Conservation (phyloP, 331 rosid genomes). For the Quercus lobata region DNA sequence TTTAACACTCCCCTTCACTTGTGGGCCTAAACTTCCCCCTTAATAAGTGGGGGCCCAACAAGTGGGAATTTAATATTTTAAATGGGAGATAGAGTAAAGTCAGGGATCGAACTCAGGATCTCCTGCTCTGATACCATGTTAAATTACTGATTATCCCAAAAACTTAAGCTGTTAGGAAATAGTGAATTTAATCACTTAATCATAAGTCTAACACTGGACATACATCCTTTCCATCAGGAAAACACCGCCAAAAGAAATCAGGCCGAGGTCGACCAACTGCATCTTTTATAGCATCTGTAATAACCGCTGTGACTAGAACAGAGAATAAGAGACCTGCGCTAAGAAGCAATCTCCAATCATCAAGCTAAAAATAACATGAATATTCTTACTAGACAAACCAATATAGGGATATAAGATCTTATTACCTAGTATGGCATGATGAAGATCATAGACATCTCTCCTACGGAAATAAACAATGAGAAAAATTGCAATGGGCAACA, state of each 20-base stretch:
- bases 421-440: slow-evolving; percentile 72
- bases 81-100: too few species aligned
- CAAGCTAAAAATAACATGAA: slow-evolving; percentile 1
- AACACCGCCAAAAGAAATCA: slow-evolving; percentile 93
- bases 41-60: too few species aligned
- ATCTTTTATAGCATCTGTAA: slow-evolving; percentile 74
- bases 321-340: slow-evolving; percentile 72
- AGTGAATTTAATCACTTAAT: too few species aligned
- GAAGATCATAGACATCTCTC: slow-evolving; percentile 68
- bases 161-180: too few species aligned
- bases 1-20: too few species aligned
- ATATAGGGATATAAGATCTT: background rate
- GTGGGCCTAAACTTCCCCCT: too few species aligned
- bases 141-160: too few species aligned
- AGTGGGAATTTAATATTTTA: too few species aligned
- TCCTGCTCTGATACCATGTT: fast-evolving
- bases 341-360: slow-evolving; percentile 23
- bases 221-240: slow-evolving; percentile 96
- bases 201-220: background rate
- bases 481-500: slow-evolving; percentile 67
- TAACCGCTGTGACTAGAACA: slow-evolving; percentile 56
- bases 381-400: background rate
- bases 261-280: slow-evolving; percentile 98
- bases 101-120: too few species aligned
- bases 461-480: slow-evolving; percentile 49